phyloP scores from a whole-genome alignment of 805 yeast species.

The Cyberlindnera americana region DNA sequence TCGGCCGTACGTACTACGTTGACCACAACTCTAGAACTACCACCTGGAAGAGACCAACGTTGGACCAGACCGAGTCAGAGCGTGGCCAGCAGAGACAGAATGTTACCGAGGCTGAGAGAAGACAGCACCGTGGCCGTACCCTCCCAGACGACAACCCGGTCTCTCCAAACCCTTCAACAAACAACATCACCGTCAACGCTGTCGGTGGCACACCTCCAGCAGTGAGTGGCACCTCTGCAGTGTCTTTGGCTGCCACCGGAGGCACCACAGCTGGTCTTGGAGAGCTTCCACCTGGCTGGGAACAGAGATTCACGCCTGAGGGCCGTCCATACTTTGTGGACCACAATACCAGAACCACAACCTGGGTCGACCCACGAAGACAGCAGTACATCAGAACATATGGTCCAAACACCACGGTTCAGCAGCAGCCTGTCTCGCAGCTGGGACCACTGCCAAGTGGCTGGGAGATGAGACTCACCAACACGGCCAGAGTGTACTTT shows the following conservation, averaged over 20 bases:
- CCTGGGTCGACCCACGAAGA: conserved; percentile 99
- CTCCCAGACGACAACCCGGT: conserved; percentile 61
- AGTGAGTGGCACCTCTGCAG: conserved; percentile 52
- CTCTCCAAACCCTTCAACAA: conserved; percentile 27
- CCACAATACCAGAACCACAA: conserved; percentile 98
- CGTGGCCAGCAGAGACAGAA: conserved; percentile 56
- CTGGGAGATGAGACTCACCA: conserved; percentile 99
- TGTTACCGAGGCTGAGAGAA: conserved; percentile 81
- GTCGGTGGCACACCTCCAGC: conserved; percentile 44
- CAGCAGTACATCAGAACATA: conserved; percentile 96
- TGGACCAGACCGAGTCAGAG: conserved; percentile 72
- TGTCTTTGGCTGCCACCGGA: conserved; percentile 65
- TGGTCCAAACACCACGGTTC: conserved; percentile 86
- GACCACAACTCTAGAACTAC: conserved; percentile 98
- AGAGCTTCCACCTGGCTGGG: conserved; percentile 99
- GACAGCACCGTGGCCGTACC: conserved; percentile 87
- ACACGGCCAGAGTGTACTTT: conserved; percentile 96
- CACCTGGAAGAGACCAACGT: conserved; percentile 97
- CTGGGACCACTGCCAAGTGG: conserved; percentile 98
- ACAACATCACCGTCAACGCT: conserved; percentile 45
- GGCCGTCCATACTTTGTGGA: conserved; percentile 98
- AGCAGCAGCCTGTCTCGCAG: conserved; percentile 97
- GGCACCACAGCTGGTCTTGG: conserved; percentile 95
- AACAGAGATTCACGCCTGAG: conserved; percentile 95
- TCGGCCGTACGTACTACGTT: conserved; percentile 96